Conservation (phyloP, 2,329 filamentous ascomycete species). For the Diaporthe velutina region DNA sequence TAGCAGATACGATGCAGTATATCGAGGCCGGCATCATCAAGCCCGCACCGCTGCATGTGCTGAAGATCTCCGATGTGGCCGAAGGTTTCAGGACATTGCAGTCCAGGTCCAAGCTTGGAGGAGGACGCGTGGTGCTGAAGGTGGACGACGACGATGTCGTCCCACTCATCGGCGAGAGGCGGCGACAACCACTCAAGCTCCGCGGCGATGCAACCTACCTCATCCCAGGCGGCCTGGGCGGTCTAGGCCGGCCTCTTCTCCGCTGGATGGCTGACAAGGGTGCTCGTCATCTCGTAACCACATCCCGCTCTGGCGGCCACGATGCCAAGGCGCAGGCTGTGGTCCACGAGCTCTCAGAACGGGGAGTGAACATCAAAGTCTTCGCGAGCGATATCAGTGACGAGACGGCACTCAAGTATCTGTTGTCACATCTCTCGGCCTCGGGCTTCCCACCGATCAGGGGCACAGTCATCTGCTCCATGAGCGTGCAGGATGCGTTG, state of each 20-base stretch:
- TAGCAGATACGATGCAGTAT: background rate
- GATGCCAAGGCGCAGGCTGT: background rate
- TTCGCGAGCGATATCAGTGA: slow-evolving; percentile 26
- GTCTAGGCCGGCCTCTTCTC: slow-evolving; percentile 7
- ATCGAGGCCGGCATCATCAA: background rate
- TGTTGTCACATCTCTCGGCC: background rate
- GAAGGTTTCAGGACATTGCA: slow-evolving; percentile 11
- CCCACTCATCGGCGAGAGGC: slow-evolving; percentile 1
- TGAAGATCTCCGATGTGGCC: slow-evolving; percentile 10
- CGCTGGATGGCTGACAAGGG: slow-evolving; percentile 10
- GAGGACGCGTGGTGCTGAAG: slow-evolving; percentile 8
- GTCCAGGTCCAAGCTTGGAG: slow-evolving; percentile 16
- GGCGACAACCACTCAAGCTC: background rate
- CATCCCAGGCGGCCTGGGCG: slow-evolving; percentile 13
- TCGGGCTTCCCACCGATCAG: slow-evolving; percentile 4
- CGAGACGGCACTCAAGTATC: background rate
- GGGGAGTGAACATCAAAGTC: slow-evolving; percentile 7
- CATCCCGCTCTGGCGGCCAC: background rate
- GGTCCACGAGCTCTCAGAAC: background rate
- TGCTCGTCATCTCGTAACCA: slow-evolving; percentile 13
- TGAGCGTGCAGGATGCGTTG: slow-evolving; percentile 45
- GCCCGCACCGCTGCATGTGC: background rate
- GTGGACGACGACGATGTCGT: background rate
- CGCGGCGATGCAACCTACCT: slow-evolving; percentile 1
- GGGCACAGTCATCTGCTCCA: slow-evolving; percentile 15